These are phyloP conservation scores for Fusarium zealandicum DNA, from an alignment of 2,329 filamentous ascomycete species.

Conservation along the genomic window DNA sequence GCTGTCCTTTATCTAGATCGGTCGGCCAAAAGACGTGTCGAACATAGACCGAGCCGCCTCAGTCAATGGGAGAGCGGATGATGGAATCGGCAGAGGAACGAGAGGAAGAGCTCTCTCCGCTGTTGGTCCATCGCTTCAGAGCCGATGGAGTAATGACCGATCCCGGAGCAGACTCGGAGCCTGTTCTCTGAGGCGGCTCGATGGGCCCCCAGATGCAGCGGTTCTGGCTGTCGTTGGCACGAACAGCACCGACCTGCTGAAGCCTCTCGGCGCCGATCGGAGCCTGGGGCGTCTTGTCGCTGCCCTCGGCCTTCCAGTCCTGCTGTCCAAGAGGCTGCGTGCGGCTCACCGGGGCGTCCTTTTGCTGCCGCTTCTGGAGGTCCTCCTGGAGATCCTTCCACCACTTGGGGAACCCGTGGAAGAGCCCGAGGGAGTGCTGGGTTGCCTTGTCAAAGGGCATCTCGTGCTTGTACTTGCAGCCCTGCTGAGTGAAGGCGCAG, in stretches of 20 bases:
- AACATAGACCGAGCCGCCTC: neutral
- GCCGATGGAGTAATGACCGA: slow-evolving; percentile 18
- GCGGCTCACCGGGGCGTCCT: neutral
- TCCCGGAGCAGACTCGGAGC: slow-evolving; percentile 9
- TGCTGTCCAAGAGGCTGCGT: slow-evolving; percentile 1
- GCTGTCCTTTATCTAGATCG: slow-evolving; percentile 1
- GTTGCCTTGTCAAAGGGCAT: slow-evolving; percentile 77
- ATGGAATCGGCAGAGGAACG: slow-evolving; percentile 18
- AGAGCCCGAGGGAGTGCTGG: slow-evolving; percentile 74
- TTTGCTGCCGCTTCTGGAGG: slow-evolving; percentile 41
- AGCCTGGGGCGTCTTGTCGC: slow-evolving; percentile 13
- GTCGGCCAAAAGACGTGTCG: no score
- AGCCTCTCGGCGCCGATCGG: slow-evolving; percentile 28
- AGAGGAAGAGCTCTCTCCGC: slow-evolving; percentile 16
- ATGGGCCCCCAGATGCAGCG: slow-evolving; percentile 43
- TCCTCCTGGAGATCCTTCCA: slow-evolving; percentile 64
- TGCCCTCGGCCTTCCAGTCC: slow-evolving; percentile 23
- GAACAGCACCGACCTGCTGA: slow-evolving; percentile 7
- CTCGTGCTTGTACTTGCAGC: slow-evolving; percentile 89
- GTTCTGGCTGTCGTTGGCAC: neutral
- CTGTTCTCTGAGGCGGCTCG: slow-evolving; percentile 45
- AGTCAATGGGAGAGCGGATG: neutral
- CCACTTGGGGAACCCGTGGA: slow-evolving; percentile 67
- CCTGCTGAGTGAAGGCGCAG: slow-evolving; percentile 85
- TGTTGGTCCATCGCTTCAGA: slow-evolving; percentile 14